Evolutionary conservation across 177 flowering plant genomes (phyloP), one percentile per base, ranked within the genome.

Genomic region (Telopea speciosissima): DNA sequence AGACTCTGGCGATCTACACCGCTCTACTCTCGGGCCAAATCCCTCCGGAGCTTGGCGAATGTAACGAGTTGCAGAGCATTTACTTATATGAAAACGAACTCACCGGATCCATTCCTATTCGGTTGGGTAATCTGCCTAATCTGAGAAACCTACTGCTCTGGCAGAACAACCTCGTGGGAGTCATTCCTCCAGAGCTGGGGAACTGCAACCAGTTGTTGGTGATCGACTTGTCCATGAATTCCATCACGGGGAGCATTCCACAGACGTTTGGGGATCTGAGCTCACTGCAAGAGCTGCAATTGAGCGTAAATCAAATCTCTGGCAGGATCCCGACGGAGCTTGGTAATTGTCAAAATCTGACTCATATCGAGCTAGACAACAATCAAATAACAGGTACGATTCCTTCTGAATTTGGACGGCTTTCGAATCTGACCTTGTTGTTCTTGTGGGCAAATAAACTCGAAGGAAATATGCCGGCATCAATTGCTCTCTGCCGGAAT

Each of bases 301-400:
- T 94, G 70, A 90, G 97, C 72, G 83, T 79, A 40, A 94, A 94
- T 66, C 92, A 88, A 68, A 80, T 94, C 40, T 85, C 92, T 0
- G 97, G 99, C 4, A 74, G 75, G 24, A 86, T 94, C 33, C 99
- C 99, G 1, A 11, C 77, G 0, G 73, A 81, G 36, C 68, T 90
- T 7, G 86, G 86, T 5, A 87, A 85, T 58, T 92, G 97, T 58
- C 62, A n/a, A 22, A 70, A 72, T 33, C 73, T 94, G 0, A 87
- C 91, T 45, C 93, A 86, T 59, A 77, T 94, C n/a, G 95, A 87
- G 79, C 92, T 94, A 62, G 99, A 94, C 73, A 94, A 94, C 83
- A 94, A 94, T 70, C 91, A 88, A 66, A 72, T 94, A 74, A 76
- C 88, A 1, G 99, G 97, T 2, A 12, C 84, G 11, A 92, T 94